Base-by-base conservation (phyloP, 768 basidiomycete species). In the Guyanaporus albipodus region DNA sequence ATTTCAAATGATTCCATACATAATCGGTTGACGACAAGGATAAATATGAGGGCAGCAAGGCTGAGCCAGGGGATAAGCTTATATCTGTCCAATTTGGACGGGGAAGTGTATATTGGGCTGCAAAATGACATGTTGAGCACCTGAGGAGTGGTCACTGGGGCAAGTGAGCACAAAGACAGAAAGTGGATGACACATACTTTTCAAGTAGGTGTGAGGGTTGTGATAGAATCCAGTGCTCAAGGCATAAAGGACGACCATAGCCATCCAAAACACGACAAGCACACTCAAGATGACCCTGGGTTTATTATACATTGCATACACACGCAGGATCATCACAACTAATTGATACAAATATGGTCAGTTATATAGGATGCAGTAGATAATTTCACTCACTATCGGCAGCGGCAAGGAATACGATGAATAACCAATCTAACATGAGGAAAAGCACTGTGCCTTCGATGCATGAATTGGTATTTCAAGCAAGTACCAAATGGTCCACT, bases 321-420 rank as follows among this genome's bases (percentile, higher is more conserved):
- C 48, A 0, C 60, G 54, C 6, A 61, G 24, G 43, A 61, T 54
- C 60, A 61, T 61, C 26, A 55, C 35, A 8, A 62, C 60, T 61
- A 32, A 15, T 41, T 4, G 26, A 6, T 5, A n/a, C 15, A 6
- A 10, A 17, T 4, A 26, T 2, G 14, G 12, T 22, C 18, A 12
- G 6, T 36, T 21, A 38, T 18, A 22, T 4, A n/a, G 0, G 8
- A 15, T 4, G 26, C 10, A 23, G 7, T 21, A n/a, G n/a, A 3
- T 11, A 46, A 9, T 6, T 0, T 2, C 10, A 62, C 60, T 52
- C 24, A 61, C 60, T 21, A 15, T 61, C 60, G 1, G 54, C 39
- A 14, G 41, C 49, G 28, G 44, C 48, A 28, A 59, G 47, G n/a
- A 53, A 61, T 19, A 59, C 1, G 7, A 38, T 6, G n/a, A 52